Percentiles rank a stretch among this genome's conserved stretches.
Evolutionary conservation across 257 asterid species (phyloP).

Genomic region (Oldenlandia corymbosa): DNA sequence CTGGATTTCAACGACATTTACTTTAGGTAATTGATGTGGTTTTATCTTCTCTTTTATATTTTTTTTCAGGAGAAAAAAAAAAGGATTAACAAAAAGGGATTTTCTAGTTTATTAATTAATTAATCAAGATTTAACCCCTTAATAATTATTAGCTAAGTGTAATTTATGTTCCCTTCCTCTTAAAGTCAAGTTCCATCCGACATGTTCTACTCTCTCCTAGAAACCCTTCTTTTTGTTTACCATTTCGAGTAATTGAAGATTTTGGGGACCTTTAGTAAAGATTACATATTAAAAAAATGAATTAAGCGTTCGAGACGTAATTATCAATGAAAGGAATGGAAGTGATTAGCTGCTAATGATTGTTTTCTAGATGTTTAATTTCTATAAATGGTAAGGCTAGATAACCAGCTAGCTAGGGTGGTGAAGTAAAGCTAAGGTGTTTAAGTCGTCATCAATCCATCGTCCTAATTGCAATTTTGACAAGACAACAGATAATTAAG

Average conservation of each 20-base stretch:
- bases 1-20: conserved; percentile 51
- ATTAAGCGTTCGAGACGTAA: neutral
- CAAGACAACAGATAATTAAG: conserved; percentile 48
- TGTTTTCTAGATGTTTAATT: conserved; percentile 28
- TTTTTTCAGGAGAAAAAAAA: too few species aligned
- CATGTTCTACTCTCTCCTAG: neutral
- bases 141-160: conserved; percentile 4
- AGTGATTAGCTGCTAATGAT: conserved; percentile 29
- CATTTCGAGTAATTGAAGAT: neutral
- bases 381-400: conserved; percentile 27
- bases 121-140: neutral
- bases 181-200: conserved; percentile 25
- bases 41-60: conserved; percentile 17
- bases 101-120: neutral
- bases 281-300: neutral
- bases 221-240: neutral
- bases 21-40: conserved; percentile 30
- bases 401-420: neutral
- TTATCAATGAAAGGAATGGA: neutral
- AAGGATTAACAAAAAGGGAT: conserved; percentile 19
- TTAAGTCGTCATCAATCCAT: conserved; percentile 32
- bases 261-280: neutral
- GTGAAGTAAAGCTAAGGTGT: conserved; percentile 20
- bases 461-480: conserved; percentile 25
- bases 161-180: conserved; percentile 20